Evolutionary conservation across 2,329 filamentous ascomycete species (phyloP).

Genomic region (Ploettnerulaceae sp.): DNA sequence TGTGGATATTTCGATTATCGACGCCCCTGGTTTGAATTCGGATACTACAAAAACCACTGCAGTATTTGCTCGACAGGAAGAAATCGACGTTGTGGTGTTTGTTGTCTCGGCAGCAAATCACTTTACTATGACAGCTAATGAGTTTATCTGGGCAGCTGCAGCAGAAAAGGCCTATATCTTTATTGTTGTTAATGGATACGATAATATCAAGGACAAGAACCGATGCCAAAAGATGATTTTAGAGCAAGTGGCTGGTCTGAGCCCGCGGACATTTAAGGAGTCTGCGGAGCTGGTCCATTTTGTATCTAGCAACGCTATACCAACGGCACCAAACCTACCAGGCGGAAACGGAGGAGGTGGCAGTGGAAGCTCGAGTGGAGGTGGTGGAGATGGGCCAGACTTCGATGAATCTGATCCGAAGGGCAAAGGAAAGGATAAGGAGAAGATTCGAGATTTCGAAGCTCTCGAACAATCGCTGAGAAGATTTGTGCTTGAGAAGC

Average conservation of each 20-base stretch:
- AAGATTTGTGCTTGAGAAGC: constrained; percentile 92
- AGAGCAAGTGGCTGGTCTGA: constrained; percentile 82
- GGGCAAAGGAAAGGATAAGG: constrained; percentile 80
- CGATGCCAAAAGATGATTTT: constrained; percentile 89
- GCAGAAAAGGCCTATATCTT: constrained; percentile 98
- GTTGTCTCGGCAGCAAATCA: constrained; percentile 97
- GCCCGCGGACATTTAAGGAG: constrained; percentile 89
- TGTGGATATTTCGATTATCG: constrained; percentile 95
- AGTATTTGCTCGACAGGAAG: constrained; percentile 93
- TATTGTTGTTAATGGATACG: constrained; percentile 96
- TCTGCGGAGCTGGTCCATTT: constrained; percentile 92
- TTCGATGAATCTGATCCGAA: constrained; percentile 54
- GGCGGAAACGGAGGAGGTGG: constrained; percentile 51
- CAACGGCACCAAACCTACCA: constrained; percentile 56
- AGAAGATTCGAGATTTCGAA: constrained; percentile 86
- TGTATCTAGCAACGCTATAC: constrained; percentile 93
- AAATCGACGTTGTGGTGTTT: constrained; percentile 98
- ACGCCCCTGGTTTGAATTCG: constrained; percentile 90
- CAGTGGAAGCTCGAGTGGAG: constrained; percentile 47
- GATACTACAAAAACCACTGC: constrained; percentile 97
- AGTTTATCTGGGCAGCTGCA: constrained; percentile 94
- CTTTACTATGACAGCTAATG: constrained; percentile 94
- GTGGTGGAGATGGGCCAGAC: constrained; percentile 43
- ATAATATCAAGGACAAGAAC: constrained; percentile 87
- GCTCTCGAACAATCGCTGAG: constrained; percentile 82